phyloP scores from a whole-genome alignment of 2,329 filamentous ascomycete genomes.

The Alternaria tenuissima region DNA sequence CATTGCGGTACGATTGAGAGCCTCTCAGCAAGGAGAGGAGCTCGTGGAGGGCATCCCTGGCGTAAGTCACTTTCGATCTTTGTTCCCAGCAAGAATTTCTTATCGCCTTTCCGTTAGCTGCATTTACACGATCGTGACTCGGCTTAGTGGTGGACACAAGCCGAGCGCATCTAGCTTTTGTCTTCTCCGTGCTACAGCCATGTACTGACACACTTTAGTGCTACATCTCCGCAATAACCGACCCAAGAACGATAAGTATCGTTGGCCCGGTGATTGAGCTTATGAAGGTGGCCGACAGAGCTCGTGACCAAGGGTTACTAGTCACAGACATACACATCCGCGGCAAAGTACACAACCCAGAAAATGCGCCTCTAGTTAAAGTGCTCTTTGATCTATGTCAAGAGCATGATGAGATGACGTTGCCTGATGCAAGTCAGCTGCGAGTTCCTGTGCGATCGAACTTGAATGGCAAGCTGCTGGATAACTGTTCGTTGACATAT shows the following conservation, averaged over 20 bases:
- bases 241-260: conserved; percentile 33
- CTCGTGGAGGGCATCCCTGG: conserved; percentile 23
- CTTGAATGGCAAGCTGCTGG: conserved; percentile 11
- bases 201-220: conserved; percentile 15
- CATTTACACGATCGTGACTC: neutral
- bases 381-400: conserved; percentile 18
- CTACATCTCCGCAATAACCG: conserved; percentile 34
- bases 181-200: neutral
- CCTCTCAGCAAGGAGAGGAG: conserved; percentile 24
- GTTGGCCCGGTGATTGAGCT: conserved; percentile 25
- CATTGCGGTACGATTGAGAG: conserved; percentile 28
- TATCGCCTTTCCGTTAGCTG: neutral
- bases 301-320: conserved; percentile 19
- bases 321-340: conserved; percentile 27
- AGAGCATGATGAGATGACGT: conserved; percentile 14
- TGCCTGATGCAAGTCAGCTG: conserved; percentile 21
- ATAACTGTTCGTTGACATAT: conserved; percentile 12
- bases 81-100: neutral
- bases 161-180: neutral
- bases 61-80: conserved; percentile 18
- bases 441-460: conserved; percentile 27
- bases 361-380: conserved; percentile 27
- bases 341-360: conserved; percentile 35
- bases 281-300: conserved; percentile 16
- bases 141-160: neutral